Evolutionary conservation across 2,329 filamentous ascomycete genomes (phyloP).

Genomic region (Colletotrichum sp.): DNA sequence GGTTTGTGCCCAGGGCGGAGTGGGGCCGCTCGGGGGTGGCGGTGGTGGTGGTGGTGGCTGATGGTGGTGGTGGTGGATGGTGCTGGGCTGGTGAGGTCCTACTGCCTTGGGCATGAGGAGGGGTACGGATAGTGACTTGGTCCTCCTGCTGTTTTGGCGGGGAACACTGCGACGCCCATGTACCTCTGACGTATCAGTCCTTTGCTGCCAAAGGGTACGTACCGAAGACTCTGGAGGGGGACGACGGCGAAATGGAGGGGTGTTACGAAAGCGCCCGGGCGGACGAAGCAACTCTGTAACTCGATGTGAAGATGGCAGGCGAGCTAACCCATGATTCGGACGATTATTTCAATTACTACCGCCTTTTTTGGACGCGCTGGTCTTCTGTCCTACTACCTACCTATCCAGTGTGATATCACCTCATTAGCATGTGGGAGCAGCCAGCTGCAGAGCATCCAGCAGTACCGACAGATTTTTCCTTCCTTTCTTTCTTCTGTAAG

Average conservation of each 20-base stretch:
- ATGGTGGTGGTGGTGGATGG: not conserved
- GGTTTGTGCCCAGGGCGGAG: too few species aligned
- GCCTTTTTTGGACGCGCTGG: not conserved
- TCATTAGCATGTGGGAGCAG: not conserved
- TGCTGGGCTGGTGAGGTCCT: not conserved
- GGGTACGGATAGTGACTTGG: not conserved
- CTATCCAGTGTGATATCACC: not conserved
- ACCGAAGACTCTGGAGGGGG: not conserved
- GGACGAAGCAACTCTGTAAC: slow-evolving; percentile 18
- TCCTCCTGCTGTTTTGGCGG: not conserved
- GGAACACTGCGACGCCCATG: not conserved
- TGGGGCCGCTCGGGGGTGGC: too few species aligned
- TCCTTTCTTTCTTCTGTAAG: not conserved
- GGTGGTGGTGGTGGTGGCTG: not conserved
- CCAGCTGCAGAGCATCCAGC: not conserved
- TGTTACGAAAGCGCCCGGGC: slow-evolving; percentile 9
- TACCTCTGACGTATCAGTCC: not conserved
- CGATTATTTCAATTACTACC: not conserved
- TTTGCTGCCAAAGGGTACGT: not conserved
- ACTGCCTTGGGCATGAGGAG: not conserved
- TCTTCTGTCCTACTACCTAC: not conserved
- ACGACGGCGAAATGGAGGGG: slow-evolving; percentile 9
- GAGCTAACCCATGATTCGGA: slow-evolving; percentile 1
- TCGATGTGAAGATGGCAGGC: slow-evolving; percentile 16
- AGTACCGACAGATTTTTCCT: not conserved